A percentile compares a stretch with the other conserved stretches of the same genome.
These are phyloP conservation scores for Coemansia sp. DNA, from an alignment of 192 early-diverging fungal species.

Conservation along the genomic window DNA sequence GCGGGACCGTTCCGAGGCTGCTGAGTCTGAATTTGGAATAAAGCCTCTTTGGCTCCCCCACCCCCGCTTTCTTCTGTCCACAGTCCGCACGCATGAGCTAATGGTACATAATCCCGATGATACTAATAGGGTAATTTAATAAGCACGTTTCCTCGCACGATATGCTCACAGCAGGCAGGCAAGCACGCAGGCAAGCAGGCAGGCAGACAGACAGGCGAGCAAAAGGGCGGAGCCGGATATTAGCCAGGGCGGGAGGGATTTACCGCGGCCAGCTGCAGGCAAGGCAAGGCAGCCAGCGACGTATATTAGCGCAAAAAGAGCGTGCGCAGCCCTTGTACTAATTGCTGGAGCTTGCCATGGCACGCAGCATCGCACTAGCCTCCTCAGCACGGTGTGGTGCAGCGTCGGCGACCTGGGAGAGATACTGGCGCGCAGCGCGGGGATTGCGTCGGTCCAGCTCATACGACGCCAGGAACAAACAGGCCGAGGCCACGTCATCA, in stretches of 20 bases:
- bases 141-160: neutral
- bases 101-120: neutral
- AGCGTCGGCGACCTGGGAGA: slow-evolving; percentile 39
- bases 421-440: slow-evolving; percentile 27
- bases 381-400: slow-evolving; percentile 38
- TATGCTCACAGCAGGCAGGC: neutral
- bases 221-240: neutral
- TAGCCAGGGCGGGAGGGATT: neutral
- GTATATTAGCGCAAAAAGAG: neutral
- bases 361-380: slow-evolving; percentile 44
- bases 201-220: neutral
- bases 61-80: neutral
- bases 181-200: neutral
- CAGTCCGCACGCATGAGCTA: neutral
- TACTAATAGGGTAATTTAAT: neutral
- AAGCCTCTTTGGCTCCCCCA: neutral
- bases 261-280: neutral
- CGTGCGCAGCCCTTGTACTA: neutral
- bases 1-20: neutral
- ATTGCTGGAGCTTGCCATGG: slow-evolving; percentile 10
- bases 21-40: neutral
- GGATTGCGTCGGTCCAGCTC: slow-evolving; percentile 40
- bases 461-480: slow-evolving; percentile 41
- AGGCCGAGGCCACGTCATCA: slow-evolving; percentile 47
- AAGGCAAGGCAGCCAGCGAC: neutral